Conservation (phyloP, 495 filamentous ascomycete species). For the Xylaria venustula region DNA sequence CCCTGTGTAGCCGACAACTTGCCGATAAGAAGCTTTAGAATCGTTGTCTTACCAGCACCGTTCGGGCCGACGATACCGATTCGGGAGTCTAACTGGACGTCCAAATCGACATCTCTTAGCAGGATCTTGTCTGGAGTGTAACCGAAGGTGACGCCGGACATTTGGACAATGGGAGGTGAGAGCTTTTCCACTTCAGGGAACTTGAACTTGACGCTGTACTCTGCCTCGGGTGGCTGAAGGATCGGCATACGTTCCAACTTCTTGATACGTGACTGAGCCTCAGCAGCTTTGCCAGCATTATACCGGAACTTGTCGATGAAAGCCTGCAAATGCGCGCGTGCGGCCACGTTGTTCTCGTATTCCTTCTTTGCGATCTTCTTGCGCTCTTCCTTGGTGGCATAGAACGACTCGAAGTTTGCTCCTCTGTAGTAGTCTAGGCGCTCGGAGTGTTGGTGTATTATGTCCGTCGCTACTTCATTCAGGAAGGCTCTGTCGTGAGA, state of each 20-base stretch:
- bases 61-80: conserved; percentile 99
- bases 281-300: conserved; percentile 97
- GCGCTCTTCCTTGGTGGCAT: conserved; percentile 94
- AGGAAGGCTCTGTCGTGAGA: conserved; percentile 99
- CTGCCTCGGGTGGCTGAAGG: conserved; percentile 83
- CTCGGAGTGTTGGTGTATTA: conserved; percentile 97
- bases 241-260: conserved; percentile 97
- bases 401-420: conserved; percentile 97
- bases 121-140: conserved; percentile 80
- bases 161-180: conserved; percentile 96
- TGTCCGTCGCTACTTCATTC: conserved; percentile 99
- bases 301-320: conserved; percentile 99
- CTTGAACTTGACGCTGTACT: conserved; percentile 95
- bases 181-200: conserved; percentile 98
- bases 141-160: conserved; percentile 88
- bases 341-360: conserved; percentile 97
- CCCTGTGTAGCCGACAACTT: conserved; percentile 76
- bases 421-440: conserved; percentile 98
- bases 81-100: conserved; percentile 95
- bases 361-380: conserved; percentile 95
- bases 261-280: conserved; percentile 97
- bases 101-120: conserved; percentile 82
- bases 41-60: conserved; percentile 96
- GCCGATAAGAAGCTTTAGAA: conserved; percentile 90
- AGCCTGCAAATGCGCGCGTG: conserved; percentile 82